Evolutionary conservation across 2,329 filamentous ascomycete genomes (phyloP).

Genomic region (Periconia digitata): DNA sequence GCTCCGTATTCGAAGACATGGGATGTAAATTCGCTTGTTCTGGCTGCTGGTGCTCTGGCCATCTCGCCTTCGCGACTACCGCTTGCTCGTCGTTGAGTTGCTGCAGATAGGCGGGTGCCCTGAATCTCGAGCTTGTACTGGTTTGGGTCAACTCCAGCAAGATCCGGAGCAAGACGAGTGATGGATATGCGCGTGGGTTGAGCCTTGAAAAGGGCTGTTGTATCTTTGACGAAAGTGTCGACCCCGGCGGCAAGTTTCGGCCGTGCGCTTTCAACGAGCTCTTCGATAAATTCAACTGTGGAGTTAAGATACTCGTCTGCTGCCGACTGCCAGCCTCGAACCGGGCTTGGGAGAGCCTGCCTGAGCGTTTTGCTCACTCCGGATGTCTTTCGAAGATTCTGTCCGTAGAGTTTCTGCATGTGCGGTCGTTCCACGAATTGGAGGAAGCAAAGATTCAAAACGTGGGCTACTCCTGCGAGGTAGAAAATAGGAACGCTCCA

Average conservation of each 20-base stretch:
- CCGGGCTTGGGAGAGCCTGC: conserved; percentile 77
- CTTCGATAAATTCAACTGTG: conserved; percentile 85
- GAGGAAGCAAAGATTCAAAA: conserved; percentile 83
- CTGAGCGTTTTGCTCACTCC: conserved; percentile 91
- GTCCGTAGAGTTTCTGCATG: conserved; percentile 96
- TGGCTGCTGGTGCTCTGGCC: conserved; percentile 66
- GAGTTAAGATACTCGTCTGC: conserved; percentile 86
- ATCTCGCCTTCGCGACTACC: conserved; percentile 74
- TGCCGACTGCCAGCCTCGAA: conserved; percentile 81
- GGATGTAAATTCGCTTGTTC: conserved; percentile 67
- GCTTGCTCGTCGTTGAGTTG: conserved; percentile 59
- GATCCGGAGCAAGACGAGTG: conserved; percentile 74
- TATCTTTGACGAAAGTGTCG: conserved; percentile 84
- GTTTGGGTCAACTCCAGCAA: conserved; percentile 76
- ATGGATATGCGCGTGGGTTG: conserved; percentile 86
- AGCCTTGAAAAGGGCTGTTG: conserved; percentile 82
- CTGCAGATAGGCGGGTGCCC: conserved; percentile 57
- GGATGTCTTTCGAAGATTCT: conserved; percentile 79
- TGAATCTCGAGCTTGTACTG: conserved; percentile 78
- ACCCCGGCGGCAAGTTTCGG: conserved; percentile 86
- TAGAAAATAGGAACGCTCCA: conserved; percentile 86
- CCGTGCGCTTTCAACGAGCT: conserved; percentile 80
- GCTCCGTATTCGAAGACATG: conserved; percentile 85
- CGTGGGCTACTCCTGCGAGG: conserved; percentile 81
- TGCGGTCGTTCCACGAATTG: conserved; percentile 93